Percentiles rank a stretch among this genome's conserved stretches.
These are phyloP conservation scores for Mucor racemosus DNA, from an alignment of 371 early-diverging fungal species.

Conservation along the genomic window DNA sequence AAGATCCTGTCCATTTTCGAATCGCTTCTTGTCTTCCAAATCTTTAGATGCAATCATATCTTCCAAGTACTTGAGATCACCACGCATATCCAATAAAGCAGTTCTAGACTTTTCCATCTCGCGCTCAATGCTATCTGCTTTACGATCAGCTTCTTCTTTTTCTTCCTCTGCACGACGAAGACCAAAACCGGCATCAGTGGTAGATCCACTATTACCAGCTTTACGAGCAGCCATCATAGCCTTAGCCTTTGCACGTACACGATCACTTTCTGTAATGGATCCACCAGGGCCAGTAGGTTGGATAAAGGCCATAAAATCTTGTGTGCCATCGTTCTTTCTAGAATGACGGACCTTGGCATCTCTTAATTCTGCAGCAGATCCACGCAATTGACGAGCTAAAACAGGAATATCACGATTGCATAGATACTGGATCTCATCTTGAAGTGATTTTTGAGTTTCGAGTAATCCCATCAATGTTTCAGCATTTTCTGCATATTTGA, in stretches of 20 bases:
- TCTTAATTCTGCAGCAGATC: constrained; percentile 57
- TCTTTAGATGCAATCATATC: constrained; percentile 30
- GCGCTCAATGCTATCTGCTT: constrained; percentile 47
- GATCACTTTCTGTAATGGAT: constrained; percentile 61
- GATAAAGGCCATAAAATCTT: constrained; percentile 49
- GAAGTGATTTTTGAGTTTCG: constrained; percentile 46
- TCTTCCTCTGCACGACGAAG: constrained; percentile 51
- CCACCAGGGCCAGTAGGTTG: constrained; percentile 68
- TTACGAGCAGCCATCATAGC: constrained; percentile 69
- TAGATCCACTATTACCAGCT: constrained; percentile 34
- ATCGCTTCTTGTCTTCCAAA: constrained; percentile 46
- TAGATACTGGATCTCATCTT: constrained; percentile 51
- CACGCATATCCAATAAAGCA: constrained; percentile 42
- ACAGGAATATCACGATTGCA: constrained; percentile 59
- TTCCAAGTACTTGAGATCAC: constrained; percentile 44
- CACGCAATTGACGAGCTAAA: constrained; percentile 56
- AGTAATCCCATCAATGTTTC: constrained; percentile 40
- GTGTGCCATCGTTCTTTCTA: constrained; percentile 44
- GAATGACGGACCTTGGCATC: constrained; percentile 57
- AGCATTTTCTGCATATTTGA: constrained; percentile 36
- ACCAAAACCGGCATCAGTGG: constrained; percentile 36
- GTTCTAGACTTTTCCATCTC: constrained; percentile 50
- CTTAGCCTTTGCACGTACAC: constrained; percentile 69
- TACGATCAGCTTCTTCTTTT: constrained; percentile 44
- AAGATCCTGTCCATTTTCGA: constrained; percentile 51